Evolutionary conservation across 139 green algal species (phyloP).

Genomic region (Chlamydomonas applanata): DNA sequence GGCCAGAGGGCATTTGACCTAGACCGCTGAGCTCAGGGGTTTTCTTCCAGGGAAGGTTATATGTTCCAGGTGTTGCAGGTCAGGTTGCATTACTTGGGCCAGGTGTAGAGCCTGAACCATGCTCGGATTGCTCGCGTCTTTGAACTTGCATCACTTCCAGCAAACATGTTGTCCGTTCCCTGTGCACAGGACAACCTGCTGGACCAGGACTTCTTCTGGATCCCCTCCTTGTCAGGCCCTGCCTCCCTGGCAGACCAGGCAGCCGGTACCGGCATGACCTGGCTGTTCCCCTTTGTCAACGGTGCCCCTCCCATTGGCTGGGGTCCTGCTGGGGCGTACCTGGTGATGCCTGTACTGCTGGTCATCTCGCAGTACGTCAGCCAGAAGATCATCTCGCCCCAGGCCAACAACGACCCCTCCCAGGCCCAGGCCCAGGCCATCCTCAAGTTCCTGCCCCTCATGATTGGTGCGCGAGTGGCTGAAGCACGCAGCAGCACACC

Average conservation of each 20-base stretch:
- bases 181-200: conserved; percentile 74
- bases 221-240: conserved; percentile 76
- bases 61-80: too few relatives aligned
- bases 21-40: too few relatives aligned
- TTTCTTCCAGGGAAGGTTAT: too few relatives aligned
- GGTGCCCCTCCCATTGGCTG: conserved; percentile 93
- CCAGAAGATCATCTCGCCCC: conserved; percentile 75
- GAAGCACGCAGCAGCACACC: too few relatives aligned
- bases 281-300: conserved; percentile 85
- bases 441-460: conserved; percentile 96
- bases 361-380: conserved; percentile 72
- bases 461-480: conserved; percentile 86
- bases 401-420: conserved; percentile 52
- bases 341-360: conserved; percentile 91
- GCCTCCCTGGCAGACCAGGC: conserved; percentile 37
- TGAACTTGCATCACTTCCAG: too few relatives aligned
- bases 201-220: conserved; percentile 82
- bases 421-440: conserved; percentile 81
- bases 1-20: too few relatives aligned
- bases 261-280: conserved; percentile 73
- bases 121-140: too few relatives aligned
- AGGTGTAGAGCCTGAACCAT: too few relatives aligned
- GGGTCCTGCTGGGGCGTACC: conserved; percentile 79
- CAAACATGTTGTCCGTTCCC: too few relatives aligned
- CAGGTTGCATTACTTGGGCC: too few relatives aligned